Base-by-base conservation (phyloP, 176 grass and related monocot genomes). In the Rhynchospora pubera region DNA sequence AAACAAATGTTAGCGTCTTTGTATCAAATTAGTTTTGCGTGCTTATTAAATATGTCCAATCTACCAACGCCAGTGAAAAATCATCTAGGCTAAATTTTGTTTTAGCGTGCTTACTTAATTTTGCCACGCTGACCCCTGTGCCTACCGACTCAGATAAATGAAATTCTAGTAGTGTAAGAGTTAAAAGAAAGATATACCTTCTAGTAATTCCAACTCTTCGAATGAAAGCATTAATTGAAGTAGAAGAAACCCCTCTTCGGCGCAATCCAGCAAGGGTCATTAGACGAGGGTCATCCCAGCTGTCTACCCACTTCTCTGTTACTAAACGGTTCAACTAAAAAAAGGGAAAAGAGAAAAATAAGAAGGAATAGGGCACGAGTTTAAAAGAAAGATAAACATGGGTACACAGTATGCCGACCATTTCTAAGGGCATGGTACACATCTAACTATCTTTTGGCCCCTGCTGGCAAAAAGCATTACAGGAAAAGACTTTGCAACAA, bases 241-340 rank as follows among this genome's bases (percentile, higher is more conserved):
- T 93, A 59, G 90, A 81, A 77, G 96, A 94, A 9, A 98, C 96
- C 73, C 96, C 96, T 43, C 90, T 90, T 47, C 92, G 87, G 10
- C 90, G 83, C 51, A 98, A 88, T 86, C 96, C 96, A 82, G 96
- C 96, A 66, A 94, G 77, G 14, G 96, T 98, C 89, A 98, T 85
- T 83, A 98, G 75, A 79, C 92, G 92, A 83, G 96, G 96, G 86
- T 98, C 96, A 85, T 98, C 96, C 96, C 96, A 98, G 39, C 96
- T 90, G 79, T 94, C 90, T 23, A 98, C 96, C 92, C 90, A 98
- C 69, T 98, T 94, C 78, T 94, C 89, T 30, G 92, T 98, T 42
- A 98, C 96, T 81, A 98, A 86, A 51, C 87, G 87, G 53, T 98
- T 98, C 86, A 98, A 87, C 96, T 94, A 84, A 55, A 87, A 64